Evolutionary conservation across 1,284 basidiomycete genomes (phyloP).

Genomic region (Sparassis latifolia): DNA sequence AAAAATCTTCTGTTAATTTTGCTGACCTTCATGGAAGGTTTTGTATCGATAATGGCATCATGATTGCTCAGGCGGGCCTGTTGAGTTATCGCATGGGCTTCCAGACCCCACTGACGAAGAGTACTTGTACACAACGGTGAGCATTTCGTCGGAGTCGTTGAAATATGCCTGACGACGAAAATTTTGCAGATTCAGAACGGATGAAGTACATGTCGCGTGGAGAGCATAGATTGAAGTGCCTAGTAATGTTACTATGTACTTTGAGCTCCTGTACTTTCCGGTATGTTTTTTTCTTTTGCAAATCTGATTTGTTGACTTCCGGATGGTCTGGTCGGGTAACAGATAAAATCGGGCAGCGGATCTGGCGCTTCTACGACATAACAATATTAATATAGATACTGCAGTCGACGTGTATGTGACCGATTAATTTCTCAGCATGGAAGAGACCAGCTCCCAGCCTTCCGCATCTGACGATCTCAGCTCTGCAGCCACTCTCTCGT

Average conservation of each 20-base stretch:
- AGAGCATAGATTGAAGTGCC: conserved; percentile 37
- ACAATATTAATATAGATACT: neutral
- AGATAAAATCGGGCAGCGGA: no score
- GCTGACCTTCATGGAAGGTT: conserved; percentile 48
- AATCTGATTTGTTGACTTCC: conserved; percentile 1
- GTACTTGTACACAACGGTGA: conserved; percentile 85
- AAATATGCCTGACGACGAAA: neutral
- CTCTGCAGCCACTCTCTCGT: conserved; percentile 43
- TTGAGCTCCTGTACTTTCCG: no score
- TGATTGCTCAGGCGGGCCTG: conserved; percentile 98
- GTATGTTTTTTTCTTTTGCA: no score
- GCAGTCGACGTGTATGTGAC: neutral
- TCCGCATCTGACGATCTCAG: conserved; percentile 40
- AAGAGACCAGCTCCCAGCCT: conserved; percentile 45
- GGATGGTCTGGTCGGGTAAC: no score
- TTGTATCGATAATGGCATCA: conserved; percentile 99
- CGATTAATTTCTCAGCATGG: no score
- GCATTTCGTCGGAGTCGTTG: conserved; percentile 5
- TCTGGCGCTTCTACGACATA: no score
- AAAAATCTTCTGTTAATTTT: neutral
- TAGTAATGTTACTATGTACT: neutral
- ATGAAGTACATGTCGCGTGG: conserved; percentile 88
- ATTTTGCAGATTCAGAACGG: conserved; percentile 74
- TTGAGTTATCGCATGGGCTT: conserved; percentile 92
- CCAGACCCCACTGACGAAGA: conserved; percentile 70